Base-by-base conservation (phyloP, 345 rosid species). In the Raphanus sativus region DNA sequence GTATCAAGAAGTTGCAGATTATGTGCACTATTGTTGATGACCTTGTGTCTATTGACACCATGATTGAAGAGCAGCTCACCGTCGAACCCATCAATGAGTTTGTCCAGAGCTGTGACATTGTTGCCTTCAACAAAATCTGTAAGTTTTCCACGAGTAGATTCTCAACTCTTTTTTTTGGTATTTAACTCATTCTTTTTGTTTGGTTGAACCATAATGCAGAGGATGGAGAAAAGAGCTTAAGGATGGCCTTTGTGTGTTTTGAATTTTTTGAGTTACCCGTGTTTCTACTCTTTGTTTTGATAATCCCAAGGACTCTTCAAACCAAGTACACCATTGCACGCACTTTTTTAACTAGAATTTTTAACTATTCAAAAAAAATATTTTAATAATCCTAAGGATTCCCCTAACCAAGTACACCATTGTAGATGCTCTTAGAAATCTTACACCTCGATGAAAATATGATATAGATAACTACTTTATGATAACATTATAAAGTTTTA, bases 61-160 rank as follows among this genome's bases (percentile, higher is more conserved):
- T 89, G 50, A 85, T 91, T 24, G 94, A 91, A 81, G 97, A 91
- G 32, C 25, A 36, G 17, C 85, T 91, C n/a, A 89, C 87, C 0
- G 87, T 10, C 10, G 97, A 91, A 52, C 94, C 97, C 0, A 68
- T 89, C 29, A 89, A 91, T 32, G 97, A 91, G 63, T 71, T 83
- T 48, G 91, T 89, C 71, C 97, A 89, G 85, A 89, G 92, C 80
- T 89, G 97, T 38, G 97, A 91, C 73, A 89, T 91, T 69, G 92
- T 88, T 16, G 97, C 92, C 59, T 91, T 91, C 94, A 91, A 91
- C 88, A 91, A 91, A 74, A 91, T 91, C 3, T 91, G 94, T 71
- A 65, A 55, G 76, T 70, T 29, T 70, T 9, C 21, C 55, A 50
- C 5, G 1, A 45, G 5, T 50, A 1, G 4, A 50, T 50, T 50